Evolutionary conservation across 169 alveolate genomes (phyloP).

Genomic region (Cytauxzoon felis): DNA sequence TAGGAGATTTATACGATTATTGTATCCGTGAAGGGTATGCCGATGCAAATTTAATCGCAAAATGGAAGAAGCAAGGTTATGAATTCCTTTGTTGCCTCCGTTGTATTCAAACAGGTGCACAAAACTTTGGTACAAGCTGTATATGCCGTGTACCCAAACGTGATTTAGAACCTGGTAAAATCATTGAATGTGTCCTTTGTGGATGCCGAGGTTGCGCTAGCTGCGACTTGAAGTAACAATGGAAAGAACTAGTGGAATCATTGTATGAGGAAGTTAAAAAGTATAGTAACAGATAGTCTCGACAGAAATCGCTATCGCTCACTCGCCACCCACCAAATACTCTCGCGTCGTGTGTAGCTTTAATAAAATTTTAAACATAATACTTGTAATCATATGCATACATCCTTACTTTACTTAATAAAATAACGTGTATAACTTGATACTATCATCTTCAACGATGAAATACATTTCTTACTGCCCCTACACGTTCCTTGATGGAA

Average conservation of each 20-base stretch:
- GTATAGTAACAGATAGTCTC: not conserved
- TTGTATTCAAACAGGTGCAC: slow-evolving; percentile 89
- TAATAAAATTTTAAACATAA: not conserved
- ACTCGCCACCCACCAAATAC: not conserved
- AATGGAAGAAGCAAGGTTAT: slow-evolving; percentile 98
- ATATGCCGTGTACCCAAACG: slow-evolving; percentile 98
- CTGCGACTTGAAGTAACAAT: slow-evolving; percentile 64
- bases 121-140: slow-evolving; percentile 93
- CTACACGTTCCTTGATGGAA: no score
- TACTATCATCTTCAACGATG: no score
- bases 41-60: slow-evolving; percentile 94
- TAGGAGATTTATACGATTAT: slow-evolving; percentile 94
- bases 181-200: slow-evolving; percentile 94
- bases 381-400: not conserved
- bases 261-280: not conserved
- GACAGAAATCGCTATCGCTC: not conserved
- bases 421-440: no score
- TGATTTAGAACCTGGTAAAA: slow-evolving; percentile 81
- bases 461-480: no score
- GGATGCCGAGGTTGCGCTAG: slow-evolving; percentile 99
- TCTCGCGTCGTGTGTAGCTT: not conserved
- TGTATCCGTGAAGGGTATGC: slow-evolving; percentile 94
- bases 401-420: no score
- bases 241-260: no score
- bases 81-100: slow-evolving; percentile 94